Evolutionary conservation across 768 basidiomycete genomes (phyloP).

Genomic region (Auricularia sp.): DNA sequence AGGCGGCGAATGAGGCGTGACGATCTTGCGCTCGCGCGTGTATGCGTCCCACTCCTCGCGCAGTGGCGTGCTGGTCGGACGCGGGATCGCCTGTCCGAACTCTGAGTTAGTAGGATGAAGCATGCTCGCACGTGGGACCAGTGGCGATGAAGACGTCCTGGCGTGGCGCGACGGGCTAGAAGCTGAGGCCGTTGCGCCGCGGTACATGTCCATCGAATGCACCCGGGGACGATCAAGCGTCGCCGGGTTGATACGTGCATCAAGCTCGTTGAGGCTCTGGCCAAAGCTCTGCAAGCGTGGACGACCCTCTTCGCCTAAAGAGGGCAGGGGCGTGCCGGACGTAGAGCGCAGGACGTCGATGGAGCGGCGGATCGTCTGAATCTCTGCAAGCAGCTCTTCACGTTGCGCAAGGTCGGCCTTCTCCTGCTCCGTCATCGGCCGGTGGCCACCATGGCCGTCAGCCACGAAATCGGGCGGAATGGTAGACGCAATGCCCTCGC

Average conservation of each 20-base stretch:
- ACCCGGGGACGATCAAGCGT: constrained; percentile 37
- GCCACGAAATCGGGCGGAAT: constrained; percentile 64
- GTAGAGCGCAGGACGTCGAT: constrained; percentile 54
- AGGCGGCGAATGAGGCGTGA: constrained; percentile 69
- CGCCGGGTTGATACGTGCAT: background rate
- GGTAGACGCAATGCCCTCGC: constrained; percentile 60
- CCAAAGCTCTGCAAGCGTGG: constrained; percentile 47
- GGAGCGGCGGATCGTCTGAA: constrained; percentile 67
- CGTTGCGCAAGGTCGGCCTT: constrained; percentile 53
- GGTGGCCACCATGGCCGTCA: constrained; percentile 26
- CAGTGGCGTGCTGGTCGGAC: constrained; percentile 66
- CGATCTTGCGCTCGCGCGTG: constrained; percentile 70
- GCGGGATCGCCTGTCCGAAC: constrained; percentile 44
- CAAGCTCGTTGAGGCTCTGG: background rate
- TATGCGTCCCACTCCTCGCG: constrained; percentile 81
- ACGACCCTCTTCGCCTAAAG: constrained; percentile 40
- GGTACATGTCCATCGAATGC: constrained; percentile 53
- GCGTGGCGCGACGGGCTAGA: constrained; percentile 23
- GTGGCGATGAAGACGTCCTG: background rate
- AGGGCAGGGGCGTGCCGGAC: constrained; percentile 44
- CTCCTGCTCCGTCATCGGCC: constrained; percentile 31
- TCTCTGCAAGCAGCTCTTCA: constrained; percentile 64
- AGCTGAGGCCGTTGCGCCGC: background rate
- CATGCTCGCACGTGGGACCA: background rate
- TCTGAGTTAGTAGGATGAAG: constrained; percentile 9